Evolutionary conservation across 2,329 filamentous ascomycete genomes (phyloP), one percentile per base, ranked within the genome.

Genomic region (Trichoderma aggressivum): DNA sequence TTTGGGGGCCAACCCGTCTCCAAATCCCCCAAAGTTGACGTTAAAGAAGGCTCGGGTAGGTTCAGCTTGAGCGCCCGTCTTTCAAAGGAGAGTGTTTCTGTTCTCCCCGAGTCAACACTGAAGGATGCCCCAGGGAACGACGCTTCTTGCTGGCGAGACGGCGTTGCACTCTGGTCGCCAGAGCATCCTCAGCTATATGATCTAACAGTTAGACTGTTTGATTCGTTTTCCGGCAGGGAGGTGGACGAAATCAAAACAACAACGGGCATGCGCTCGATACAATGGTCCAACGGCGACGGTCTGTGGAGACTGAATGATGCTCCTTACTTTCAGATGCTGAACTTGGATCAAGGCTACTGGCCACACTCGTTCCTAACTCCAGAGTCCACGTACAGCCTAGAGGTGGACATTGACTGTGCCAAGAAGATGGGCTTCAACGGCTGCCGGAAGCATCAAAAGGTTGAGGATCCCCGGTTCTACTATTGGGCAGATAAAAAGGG

Each of bases 371-470:
- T 88, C 73, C 84, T 90, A 81, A 90, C 88, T 5, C 87, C 88
- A 1, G 87, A 88, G 0, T 82, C 82, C 0, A 78, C 81, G 0
- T 79, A 83, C 8, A 82, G 81, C 4, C 77, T 88, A 18, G 84
- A 83, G 72, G 68, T 74, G 0, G 88, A 90, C 74, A 89, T 90
- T 71, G 82, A 86, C 71, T 81, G 89, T 3, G 80, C 83, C 21
- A 89, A 89, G 80, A 82, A 81, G 21, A 88, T 90, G 86, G 88
- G 88, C 10, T 88, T 90, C 81, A 90, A 90, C 76, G 88, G 88
- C 1, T 90, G 88, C 76, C 84, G 88, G 70, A 90, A 90, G 79
- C 88, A 90, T 77, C 88, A 90, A 76, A 90, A 90, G 75, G 86
- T 90, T 53, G 88, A 90, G 78, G 87, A 89, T 62, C 87, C 88